phyloP scores from a whole-genome alignment of 805 yeast species.

The Saccharomycopsis sp. region DNA sequence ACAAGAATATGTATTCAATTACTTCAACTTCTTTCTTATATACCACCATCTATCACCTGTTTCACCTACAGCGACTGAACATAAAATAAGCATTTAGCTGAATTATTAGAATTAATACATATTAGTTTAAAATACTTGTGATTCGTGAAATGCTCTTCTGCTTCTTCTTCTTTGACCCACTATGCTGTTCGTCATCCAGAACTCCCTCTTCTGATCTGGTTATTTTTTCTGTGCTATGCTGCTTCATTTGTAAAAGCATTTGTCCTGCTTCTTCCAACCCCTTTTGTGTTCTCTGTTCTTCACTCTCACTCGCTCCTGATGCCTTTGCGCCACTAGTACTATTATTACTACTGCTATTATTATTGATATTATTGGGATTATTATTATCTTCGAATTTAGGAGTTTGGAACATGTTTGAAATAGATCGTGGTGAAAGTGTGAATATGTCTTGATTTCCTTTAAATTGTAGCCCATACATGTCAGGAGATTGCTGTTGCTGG shows the following conservation, averaged over 20 bases:
- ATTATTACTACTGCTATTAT: background rate
- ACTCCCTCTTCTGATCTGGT: background rate
- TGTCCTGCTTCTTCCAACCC: slow-evolving; percentile 18
- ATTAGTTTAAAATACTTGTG: slow-evolving; percentile 12
- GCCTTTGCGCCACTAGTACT: slow-evolving; percentile 1
- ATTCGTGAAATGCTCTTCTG: slow-evolving; percentile 7
- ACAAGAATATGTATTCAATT: too few relatives aligned
- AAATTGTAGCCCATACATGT: slow-evolving; percentile 1
- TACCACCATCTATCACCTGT: too few relatives aligned
- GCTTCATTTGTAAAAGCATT: slow-evolving; percentile 18
- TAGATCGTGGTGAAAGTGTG: slow-evolving; percentile 15
- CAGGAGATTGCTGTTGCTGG: background rate
- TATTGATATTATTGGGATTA: background rate
- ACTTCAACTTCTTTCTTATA: too few relatives aligned
- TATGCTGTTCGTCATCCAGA: background rate
- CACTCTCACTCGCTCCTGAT: background rate
- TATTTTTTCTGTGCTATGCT: slow-evolving; percentile 10
- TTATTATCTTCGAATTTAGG: slow-evolving; percentile 12
- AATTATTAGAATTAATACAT: too few relatives aligned
- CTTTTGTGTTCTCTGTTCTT: background rate
- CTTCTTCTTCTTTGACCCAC: background rate
- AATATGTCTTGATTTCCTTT: slow-evolving; percentile 10
- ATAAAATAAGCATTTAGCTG: too few relatives aligned
- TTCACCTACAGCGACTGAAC: too few relatives aligned
- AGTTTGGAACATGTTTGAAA: slow-evolving; percentile 12